phyloP scores from a whole-genome alignment of 768 basidiomycete species.

The Pleurotus sapidus region DNA sequence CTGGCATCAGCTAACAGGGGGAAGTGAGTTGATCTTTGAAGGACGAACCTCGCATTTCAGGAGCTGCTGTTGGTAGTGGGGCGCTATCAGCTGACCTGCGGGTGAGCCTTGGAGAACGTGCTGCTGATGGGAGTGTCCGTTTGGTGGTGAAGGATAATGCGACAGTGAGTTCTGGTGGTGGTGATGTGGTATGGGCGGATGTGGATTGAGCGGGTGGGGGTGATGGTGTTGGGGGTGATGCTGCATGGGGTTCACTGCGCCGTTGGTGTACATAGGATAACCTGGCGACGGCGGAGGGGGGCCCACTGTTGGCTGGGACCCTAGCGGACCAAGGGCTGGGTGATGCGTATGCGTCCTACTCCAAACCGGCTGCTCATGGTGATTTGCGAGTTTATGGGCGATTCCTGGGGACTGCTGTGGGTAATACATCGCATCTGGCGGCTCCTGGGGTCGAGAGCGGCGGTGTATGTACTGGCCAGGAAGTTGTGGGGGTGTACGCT shows the following conservation, averaged over 20 bases:
- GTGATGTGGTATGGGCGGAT: slow-evolving; percentile 61
- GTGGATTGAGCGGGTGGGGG: slow-evolving; percentile 42
- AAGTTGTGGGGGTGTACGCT: background rate
- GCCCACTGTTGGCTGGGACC: slow-evolving; percentile 53
- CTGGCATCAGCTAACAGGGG: slow-evolving; percentile 11
- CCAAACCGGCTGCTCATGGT: slow-evolving; percentile 79
- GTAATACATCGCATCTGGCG: slow-evolving; percentile 71
- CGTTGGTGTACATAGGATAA: slow-evolving; percentile 75
- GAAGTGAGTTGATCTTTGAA: slow-evolving; percentile 28
- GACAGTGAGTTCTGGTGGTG: slow-evolving; percentile 79
- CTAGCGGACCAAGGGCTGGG: slow-evolving; percentile 42
- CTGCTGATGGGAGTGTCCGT: slow-evolving; percentile 57
- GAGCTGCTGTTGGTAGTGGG: slow-evolving; percentile 93
- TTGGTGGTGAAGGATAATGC: slow-evolving; percentile 80
- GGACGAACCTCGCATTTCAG: slow-evolving; percentile 78
- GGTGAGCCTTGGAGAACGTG: slow-evolving; percentile 61
- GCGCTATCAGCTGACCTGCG: slow-evolving; percentile 64
- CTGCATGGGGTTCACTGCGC: slow-evolving; percentile 58
- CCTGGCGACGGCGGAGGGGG: slow-evolving; percentile 72
- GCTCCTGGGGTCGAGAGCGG: background rate
- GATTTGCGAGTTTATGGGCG: slow-evolving; percentile 69
- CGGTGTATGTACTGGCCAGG: background rate
- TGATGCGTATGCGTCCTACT: slow-evolving; percentile 61
- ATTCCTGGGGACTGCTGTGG: slow-evolving; percentile 82
- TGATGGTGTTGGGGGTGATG: slow-evolving; percentile 53